These are phyloP conservation scores for Solanum chilense DNA, from an alignment of 257 asterid species.

Conservation along the genomic window DNA sequence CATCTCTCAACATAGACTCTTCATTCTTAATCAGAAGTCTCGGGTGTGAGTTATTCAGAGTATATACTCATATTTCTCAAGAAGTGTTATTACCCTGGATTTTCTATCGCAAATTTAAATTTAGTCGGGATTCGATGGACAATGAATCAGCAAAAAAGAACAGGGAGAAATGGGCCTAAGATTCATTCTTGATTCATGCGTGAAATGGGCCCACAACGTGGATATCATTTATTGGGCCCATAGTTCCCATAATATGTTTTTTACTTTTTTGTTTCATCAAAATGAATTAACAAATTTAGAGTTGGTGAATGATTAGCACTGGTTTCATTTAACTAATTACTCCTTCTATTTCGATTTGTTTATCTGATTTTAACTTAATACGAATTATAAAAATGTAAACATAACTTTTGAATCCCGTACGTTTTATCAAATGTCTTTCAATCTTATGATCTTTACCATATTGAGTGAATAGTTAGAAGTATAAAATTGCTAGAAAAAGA, in stretches of 20 bases:
- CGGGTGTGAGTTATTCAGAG: too few relatives aligned
- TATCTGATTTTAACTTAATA: too few relatives aligned
- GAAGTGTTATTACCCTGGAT: not conserved
- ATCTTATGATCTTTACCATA: too few relatives aligned
- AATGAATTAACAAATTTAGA: not conserved
- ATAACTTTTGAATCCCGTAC: too few relatives aligned
- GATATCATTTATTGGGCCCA: not conserved
- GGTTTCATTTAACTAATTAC: not conserved
- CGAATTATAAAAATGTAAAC: too few relatives aligned
- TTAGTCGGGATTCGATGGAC: rapidly evolving
- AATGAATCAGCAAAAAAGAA: too few relatives aligned
- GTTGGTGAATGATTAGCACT: not conserved
- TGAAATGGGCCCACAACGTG: not conserved
- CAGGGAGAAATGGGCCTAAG: not conserved
- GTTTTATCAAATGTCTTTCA: not conserved
- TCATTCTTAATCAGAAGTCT: too few relatives aligned
- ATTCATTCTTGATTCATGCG: not conserved
- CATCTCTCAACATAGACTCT: too few relatives aligned
- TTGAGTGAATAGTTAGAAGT: too few relatives aligned
- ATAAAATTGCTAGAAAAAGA: too few relatives aligned
- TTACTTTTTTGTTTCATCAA: not conserved
- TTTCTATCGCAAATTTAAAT: rapidly evolving
- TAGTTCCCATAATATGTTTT: not conserved
- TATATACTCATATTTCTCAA: too few relatives aligned
- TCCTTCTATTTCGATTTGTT: not conserved